Base-by-base conservation (phyloP, 306 rosid genomes). In the Argentina anserina region DNA sequence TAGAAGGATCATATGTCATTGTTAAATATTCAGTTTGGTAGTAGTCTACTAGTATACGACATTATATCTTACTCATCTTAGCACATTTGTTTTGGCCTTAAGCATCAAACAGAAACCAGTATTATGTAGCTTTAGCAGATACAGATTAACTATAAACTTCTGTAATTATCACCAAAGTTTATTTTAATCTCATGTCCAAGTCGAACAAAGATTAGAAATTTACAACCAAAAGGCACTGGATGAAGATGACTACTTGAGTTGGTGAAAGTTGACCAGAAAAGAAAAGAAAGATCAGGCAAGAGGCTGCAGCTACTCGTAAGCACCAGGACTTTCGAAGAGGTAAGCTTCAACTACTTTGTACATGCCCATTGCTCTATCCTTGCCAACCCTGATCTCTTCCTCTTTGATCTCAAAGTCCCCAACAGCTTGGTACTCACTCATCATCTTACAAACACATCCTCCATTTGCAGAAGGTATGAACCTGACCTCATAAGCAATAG, bases 311-410 rank as follows among this genome's bases (percentile, higher is more conserved):
- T 69, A 67, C 29, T 69, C 74, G 28, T 71, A 80, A 15, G 81
- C 80, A 40, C 61, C 81, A 2, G 75, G 81, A 26, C 78, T 80
- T 67, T 75, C 81, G 7, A 80, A 76, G 65, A 71, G 81, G 47
- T 56, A 71, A 39, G 77, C 71, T 67, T 81, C 84, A 14, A 67
- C 84, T 14, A 76, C 75, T 59, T 63, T 81, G 43, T 65, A 81
- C 67, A 72, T 59, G 53, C 71, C 78, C 71, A 76, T 75, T 56
- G 84, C 84, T 41, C 77, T 76, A 40, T 76, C 81, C 56, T 72
- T 76, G 36, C 75, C 78, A 2, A 21, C 52, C 39, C 29, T 76
- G 49, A 76, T 60, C 46, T 81, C 67, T 46, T 76, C 84, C 31
- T 76, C 81, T 2, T 71, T 72, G 78, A 81, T 67, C 67, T 18